Percentiles rank a stretch among this genome's conserved stretches.
Conservation (phyloP, 495 filamentous ascomycete species). For the Neurospora tetraspora region DNA sequence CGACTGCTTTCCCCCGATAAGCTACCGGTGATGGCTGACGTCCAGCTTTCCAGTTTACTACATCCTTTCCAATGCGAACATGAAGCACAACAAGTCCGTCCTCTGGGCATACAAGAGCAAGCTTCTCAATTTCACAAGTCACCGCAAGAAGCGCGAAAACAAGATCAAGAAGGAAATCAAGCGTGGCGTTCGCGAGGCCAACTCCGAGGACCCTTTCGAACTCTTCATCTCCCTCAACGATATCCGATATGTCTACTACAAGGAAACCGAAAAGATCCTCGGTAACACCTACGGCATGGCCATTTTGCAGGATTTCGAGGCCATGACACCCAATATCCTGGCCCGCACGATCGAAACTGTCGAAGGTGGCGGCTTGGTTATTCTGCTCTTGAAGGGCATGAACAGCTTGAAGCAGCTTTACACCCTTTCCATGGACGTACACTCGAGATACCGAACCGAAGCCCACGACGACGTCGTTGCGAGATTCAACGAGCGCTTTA, state of each 20-base stretch:
- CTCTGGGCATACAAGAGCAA: conserved; percentile 99
- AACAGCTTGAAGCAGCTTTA: conserved; percentile 95
- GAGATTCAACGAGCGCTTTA: conserved; percentile 96
- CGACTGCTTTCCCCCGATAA: neutral
- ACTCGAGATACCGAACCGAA: conserved; percentile 93
- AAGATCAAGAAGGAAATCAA: conserved; percentile 99
- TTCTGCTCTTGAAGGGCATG: conserved; percentile 92
- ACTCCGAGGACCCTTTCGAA: conserved; percentile 94
- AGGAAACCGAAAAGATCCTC: conserved; percentile 99
- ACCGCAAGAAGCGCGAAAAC: conserved; percentile 93
- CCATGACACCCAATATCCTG: conserved; percentile 90
- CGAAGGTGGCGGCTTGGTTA: conserved; percentile 86
- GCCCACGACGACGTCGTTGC: conserved; percentile 92
- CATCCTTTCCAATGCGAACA: conserved; percentile 79
- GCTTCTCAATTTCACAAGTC: conserved; percentile 79
- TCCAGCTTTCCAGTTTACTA: conserved; percentile 54
- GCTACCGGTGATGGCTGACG: neutral
- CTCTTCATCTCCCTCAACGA: conserved; percentile 93
- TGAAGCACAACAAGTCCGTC: conserved; percentile 94
- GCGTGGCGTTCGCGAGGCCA: conserved; percentile 86
- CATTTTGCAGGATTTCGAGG: conserved; percentile 96
- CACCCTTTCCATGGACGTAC: conserved; percentile 95
- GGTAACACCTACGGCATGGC: conserved; percentile 99
- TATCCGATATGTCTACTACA: conserved; percentile 99
- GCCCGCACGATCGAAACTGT: conserved; percentile 96